Percentiles rank a stretch among this genome's conserved stretches.
These are phyloP conservation scores for Rhamnella rubrinervis DNA, from an alignment of 331 rosid genomes.

Conservation along the genomic window DNA sequence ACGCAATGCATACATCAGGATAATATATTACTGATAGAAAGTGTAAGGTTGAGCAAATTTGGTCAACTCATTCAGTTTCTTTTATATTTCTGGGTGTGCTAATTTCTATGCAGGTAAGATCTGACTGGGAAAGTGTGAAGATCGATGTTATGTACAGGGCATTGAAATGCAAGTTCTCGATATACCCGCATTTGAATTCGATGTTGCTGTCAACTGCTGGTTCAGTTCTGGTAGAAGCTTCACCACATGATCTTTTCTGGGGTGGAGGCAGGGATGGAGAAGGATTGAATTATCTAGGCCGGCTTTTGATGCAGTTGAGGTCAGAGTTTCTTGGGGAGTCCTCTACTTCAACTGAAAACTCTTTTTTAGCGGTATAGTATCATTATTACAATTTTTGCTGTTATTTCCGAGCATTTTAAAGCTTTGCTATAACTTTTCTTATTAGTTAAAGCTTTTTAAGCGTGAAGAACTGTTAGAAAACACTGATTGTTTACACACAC, in stretches of 20 bases:
- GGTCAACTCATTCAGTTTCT: neutral
- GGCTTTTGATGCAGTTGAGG: slow-evolving; percentile 81
- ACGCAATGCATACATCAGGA: no score
- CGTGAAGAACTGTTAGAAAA: no score
- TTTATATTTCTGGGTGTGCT: neutral
- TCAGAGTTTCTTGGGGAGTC: slow-evolving; percentile 81
- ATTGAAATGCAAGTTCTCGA: slow-evolving; percentile 84
- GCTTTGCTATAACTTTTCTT: no score
- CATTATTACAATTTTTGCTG: no score
- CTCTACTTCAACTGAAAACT: slow-evolving; percentile 32
- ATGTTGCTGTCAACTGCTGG: slow-evolving; percentile 80
- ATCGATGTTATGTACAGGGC: slow-evolving; percentile 81
- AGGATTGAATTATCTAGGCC: slow-evolving; percentile 87
- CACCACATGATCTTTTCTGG: slow-evolving; percentile 93
- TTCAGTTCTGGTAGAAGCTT: slow-evolving; percentile 85
- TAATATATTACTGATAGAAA: no score
- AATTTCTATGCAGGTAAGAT: slow-evolving; percentile 53
- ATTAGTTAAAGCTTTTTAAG: no score
- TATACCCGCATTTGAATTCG: slow-evolving; percentile 64
- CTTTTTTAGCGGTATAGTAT: slow-evolving; percentile 15
- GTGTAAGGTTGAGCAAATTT: no score
- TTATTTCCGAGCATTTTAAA: no score
- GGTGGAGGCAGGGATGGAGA: slow-evolving; percentile 96
- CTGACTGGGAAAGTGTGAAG: slow-evolving; percentile 81
- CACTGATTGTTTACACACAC: no score